Percentiles rank a stretch among this genome's conserved stretches.
phyloP scores from a whole-genome alignment of 1,139 yeast genomes.

The Yamadazyma dendronema region DNA sequence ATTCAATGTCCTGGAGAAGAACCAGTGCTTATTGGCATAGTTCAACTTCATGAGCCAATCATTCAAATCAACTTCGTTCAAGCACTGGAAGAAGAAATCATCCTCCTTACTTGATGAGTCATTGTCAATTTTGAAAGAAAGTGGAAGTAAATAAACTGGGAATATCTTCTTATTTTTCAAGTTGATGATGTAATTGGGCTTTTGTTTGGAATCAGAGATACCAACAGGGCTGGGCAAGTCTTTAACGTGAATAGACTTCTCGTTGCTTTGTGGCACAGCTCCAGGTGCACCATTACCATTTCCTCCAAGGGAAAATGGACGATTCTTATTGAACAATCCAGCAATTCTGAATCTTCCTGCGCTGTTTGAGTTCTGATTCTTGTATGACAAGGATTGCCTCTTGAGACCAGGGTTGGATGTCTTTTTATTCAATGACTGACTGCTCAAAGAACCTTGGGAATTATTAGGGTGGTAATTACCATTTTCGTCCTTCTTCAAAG shows the following conservation, averaged over 20 bases:
- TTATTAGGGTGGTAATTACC: slow-evolving; percentile 2
- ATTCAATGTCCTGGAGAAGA: slow-evolving; percentile 43
- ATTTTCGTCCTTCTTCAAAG: neutral
- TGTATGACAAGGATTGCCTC: slow-evolving; percentile 44
- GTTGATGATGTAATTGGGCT: slow-evolving; percentile 57
- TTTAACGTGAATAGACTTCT: slow-evolving; percentile 47
- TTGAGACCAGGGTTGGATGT: slow-evolving; percentile 32
- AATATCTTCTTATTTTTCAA: slow-evolving; percentile 51
- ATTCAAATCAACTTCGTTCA: slow-evolving; percentile 59
- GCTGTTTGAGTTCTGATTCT: slow-evolving; percentile 26
- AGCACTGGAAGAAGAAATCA: slow-evolving; percentile 70
- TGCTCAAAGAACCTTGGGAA: slow-evolving; percentile 5
- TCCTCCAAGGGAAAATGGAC: slow-evolving; percentile 28
- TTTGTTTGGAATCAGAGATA: slow-evolving; percentile 45
- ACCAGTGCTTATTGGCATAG: slow-evolving; percentile 58
- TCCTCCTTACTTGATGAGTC: slow-evolving; percentile 36
- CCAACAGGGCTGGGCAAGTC: slow-evolving; percentile 60
- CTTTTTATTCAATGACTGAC: slow-evolving; percentile 26
- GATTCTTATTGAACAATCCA: slow-evolving; percentile 40
- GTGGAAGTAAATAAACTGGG: slow-evolving; percentile 53
- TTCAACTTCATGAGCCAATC: slow-evolving; percentile 67
- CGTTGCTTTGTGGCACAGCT: slow-evolving; percentile 27
- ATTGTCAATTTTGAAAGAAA: slow-evolving; percentile 60
- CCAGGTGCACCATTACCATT: slow-evolving; percentile 8
- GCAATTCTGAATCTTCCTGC: slow-evolving; percentile 40